A percentile compares a stretch with the other conserved stretches of the same genome.
Conservation (phyloP, 306 rosid genomes). For the Glycine latifolia region DNA sequence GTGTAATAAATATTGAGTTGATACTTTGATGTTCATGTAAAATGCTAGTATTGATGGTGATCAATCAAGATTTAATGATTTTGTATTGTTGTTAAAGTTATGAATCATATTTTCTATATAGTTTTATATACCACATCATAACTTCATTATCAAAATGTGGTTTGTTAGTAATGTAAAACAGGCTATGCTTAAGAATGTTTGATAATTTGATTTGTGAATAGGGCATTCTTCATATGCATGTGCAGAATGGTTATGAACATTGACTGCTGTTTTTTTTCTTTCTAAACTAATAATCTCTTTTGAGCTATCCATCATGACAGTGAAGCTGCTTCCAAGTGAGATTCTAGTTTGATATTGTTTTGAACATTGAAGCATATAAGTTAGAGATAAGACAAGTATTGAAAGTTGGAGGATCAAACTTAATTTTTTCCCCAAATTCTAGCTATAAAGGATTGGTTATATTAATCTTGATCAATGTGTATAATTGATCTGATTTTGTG, state of each 20-base stretch:
- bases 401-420: neutral
- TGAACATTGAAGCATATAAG: neutral
- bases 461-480: constrained; percentile 7
- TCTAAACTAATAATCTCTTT: neutral
- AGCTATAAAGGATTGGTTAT: neutral
- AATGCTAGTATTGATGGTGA: neutral
- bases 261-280: neutral
- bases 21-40: constrained; percentile 3
- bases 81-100: neutral
- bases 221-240: neutral
- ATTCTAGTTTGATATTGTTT: constrained; percentile 1
- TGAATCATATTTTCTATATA: neutral
- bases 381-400: constrained; percentile 10
- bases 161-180: constrained; percentile 39
- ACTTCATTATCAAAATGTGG: constrained; percentile 19
- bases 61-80: neutral
- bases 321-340: neutral
- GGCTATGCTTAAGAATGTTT: constrained; percentile 11
- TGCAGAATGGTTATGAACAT: neutral
- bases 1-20: neutral
- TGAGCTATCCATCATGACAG: neutral
- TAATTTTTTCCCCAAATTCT: constrained; percentile 6
- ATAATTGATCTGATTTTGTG: neutral
- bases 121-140: neutral
- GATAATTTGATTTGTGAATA: constrained; percentile 22